Evolutionary conservation across 352 stramenopile genomes (phyloP).

Genomic region (Achlya hypogyna): DNA sequence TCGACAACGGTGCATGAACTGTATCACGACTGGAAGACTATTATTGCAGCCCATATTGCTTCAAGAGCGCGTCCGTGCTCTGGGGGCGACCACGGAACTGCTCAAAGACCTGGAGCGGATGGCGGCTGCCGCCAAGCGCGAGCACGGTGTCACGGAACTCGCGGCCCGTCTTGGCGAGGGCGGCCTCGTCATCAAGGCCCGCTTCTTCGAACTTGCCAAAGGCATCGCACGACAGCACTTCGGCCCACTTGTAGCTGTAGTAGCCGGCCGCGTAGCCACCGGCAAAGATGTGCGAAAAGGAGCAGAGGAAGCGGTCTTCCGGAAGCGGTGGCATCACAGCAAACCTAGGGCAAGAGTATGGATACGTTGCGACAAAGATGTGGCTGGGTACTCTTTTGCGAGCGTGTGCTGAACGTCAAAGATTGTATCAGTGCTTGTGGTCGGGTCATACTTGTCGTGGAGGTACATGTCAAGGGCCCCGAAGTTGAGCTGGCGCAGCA

Average conservation of each 20-base stretch:
- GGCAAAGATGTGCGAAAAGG: constrained; percentile 63
- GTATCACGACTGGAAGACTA: no score
- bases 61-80: no score
- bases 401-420: constrained; percentile 48
- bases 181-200: constrained; percentile 39
- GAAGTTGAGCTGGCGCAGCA: constrained; percentile 39
- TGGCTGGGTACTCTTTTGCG: constrained; percentile 35
- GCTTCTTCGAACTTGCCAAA: constrained; percentile 51
- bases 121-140: constrained; percentile 36
- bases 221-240: constrained; percentile 78
- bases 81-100: constrained; percentile 41
- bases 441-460: constrained; percentile 44
- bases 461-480: constrained; percentile 32
- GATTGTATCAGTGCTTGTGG: constrained; percentile 67
- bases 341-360: no score
- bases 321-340: constrained; percentile 77
- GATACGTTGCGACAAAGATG: constrained; percentile 55
- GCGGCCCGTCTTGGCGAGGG: constrained; percentile 28
- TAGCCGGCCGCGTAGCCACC: constrained; percentile 82
- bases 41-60: no score
- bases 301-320: no score
- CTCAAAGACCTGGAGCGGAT: constrained; percentile 41
- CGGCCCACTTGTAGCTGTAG: constrained; percentile 87
- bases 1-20: no score
- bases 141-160: constrained; percentile 46